Conservation (phyloP, 495 filamentous ascomycete genomes). For the Talaromyces liani region DNA sequence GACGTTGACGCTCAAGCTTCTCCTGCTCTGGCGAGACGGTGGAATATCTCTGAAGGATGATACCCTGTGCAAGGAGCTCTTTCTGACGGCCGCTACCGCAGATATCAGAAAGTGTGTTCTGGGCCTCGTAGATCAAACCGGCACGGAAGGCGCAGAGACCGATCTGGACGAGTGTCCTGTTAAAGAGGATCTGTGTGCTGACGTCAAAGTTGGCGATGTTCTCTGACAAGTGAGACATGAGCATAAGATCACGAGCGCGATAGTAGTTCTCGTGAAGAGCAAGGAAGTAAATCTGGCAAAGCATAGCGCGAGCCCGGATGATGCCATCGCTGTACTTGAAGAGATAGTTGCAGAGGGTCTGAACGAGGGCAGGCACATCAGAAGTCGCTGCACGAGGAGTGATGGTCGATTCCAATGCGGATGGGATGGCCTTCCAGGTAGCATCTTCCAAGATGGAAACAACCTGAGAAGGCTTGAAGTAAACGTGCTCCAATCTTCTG, state of each 20-base stretch:
- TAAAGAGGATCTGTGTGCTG: constrained; percentile 96
- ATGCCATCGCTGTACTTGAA: constrained; percentile 92
- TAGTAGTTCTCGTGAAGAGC: constrained; percentile 97
- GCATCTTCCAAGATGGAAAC: constrained; percentile 87
- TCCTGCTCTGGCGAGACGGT: constrained; percentile 97
- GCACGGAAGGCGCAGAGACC: constrained; percentile 97
- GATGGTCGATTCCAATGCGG: constrained; percentile 64
- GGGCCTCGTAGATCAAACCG: constrained; percentile 93
- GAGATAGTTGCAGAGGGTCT: constrained; percentile 86
- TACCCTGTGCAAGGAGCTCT: constrained; percentile 93
- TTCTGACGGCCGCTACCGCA: constrained; percentile 96
- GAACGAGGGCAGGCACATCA: constrained; percentile 69
- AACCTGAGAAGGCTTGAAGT: constrained; percentile 97
- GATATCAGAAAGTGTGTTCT: constrained; percentile 94
- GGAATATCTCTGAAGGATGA: constrained; percentile 93
- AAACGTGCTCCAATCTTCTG: constrained; percentile 90
- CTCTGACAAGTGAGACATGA: constrained; percentile 99
- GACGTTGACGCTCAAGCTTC: constrained; percentile 88
- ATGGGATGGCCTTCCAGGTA: constrained; percentile 78
- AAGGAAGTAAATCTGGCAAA: constrained; percentile 97
- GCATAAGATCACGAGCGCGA: constrained; percentile 94
- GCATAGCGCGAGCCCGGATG: constrained; percentile 90
- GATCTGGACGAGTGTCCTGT: constrained; percentile 94
- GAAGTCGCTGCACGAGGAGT: constrained; percentile 58
- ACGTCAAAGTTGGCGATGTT: constrained; percentile 93